A percentile compares a stretch with the other conserved stretches of the same genome.
Evolutionary conservation across 75 land plant species (phyloP).

Genomic region (Pseudotsuga menziesii): DNA sequence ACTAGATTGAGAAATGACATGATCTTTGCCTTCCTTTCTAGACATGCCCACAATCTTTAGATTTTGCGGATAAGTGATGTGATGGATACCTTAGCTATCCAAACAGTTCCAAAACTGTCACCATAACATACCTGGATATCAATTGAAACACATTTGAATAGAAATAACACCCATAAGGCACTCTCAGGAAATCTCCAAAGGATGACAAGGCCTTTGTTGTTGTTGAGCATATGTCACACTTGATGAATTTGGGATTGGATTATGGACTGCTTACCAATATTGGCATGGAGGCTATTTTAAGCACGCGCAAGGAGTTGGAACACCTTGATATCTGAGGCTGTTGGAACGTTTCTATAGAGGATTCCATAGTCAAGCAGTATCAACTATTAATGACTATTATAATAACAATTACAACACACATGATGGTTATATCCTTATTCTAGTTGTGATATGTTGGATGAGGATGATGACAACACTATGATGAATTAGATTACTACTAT

Average conservation of each 20-base stretch:
- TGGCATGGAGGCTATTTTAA: conserved; percentile 47
- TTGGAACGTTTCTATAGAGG: conserved; percentile 63
- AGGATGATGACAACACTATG: neutral
- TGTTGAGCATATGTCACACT: conserved; percentile 65
- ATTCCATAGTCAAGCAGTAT: conserved; percentile 9
- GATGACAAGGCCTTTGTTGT: conserved; percentile 79
- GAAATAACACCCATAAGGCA: conserved; percentile 52
- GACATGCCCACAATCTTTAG: conserved; percentile 48
- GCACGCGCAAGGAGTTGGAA: conserved; percentile 53
- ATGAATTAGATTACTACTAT: conserved; percentile 14
- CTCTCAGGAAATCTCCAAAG: conserved; percentile 24
- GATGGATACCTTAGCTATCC: conserved; percentile 44
- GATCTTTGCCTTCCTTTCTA: too few relatives aligned
- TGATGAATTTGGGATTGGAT: conserved; percentile 68
- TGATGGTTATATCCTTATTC: conserved; percentile 39
- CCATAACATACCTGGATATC: conserved; percentile 57
- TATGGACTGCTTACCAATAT: conserved; percentile 47
- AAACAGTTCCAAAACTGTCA: conserved; percentile 43
- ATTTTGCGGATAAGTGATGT: conserved; percentile 57
- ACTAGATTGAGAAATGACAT: too few relatives aligned
- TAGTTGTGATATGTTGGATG: conserved; percentile 30
- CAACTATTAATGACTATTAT: conserved; percentile 28
- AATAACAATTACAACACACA: conserved; percentile 39
- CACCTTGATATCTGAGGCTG: conserved; percentile 72
- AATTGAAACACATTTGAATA: conserved; percentile 45